Evolutionary conservation across 1,284 basidiomycete species (phyloP).

Genomic region (Sanghuangporus baumii): DNA sequence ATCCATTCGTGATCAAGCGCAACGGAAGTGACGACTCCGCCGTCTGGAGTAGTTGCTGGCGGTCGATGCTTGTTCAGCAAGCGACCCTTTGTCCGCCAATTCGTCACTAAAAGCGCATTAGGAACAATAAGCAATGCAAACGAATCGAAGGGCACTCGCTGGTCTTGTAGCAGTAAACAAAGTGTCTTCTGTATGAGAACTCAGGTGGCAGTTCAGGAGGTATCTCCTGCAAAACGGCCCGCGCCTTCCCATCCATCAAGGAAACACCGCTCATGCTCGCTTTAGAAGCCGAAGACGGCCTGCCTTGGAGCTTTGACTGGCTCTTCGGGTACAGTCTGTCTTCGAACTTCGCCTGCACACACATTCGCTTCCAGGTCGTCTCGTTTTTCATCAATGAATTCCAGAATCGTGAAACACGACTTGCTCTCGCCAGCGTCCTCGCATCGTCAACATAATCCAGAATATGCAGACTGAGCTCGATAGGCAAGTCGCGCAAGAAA

Average conservation of each 20-base stretch:
- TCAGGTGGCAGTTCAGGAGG: constrained; percentile 14
- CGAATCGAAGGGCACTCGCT: constrained; percentile 38
- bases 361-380: constrained; percentile 81
- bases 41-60: constrained; percentile 47
- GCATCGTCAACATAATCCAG: constrained; percentile 83
- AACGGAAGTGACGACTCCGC: constrained; percentile 81
- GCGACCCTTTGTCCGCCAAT: constrained; percentile 82
- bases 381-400: constrained; percentile 76
- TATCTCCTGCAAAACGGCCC: background rate
- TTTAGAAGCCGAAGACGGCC: background rate
- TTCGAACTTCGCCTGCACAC: constrained; percentile 52
- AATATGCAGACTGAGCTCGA: constrained; percentile 81
- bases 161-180: constrained; percentile 73
- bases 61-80: constrained; percentile 73
- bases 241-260: constrained; percentile 3
- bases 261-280: background rate
- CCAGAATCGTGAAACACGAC: constrained; percentile 78
- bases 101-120: constrained; percentile 50
- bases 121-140: background rate
- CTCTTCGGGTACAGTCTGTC: constrained; percentile 16
- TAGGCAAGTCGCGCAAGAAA: constrained; percentile 77
- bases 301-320: background rate
- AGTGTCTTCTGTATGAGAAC: constrained; percentile 66
- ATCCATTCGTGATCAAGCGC: constrained; percentile 85
- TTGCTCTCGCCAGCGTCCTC: constrained; percentile 65